These are phyloP conservation scores for Spiraea crenata DNA, from an alignment of 331 rosid species.

Conservation along the genomic window DNA sequence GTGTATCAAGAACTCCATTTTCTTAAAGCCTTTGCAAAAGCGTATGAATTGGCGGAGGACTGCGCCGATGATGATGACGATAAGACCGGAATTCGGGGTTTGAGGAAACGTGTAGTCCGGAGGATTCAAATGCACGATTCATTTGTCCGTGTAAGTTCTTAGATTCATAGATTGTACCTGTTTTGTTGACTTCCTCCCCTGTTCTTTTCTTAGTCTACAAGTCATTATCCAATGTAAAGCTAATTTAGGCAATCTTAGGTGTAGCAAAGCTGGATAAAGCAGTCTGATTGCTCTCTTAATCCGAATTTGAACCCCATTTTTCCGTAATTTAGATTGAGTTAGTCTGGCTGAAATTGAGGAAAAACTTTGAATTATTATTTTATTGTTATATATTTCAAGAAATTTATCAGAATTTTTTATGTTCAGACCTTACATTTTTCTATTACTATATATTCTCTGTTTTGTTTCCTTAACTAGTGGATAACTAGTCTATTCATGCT, in stretches of 20 bases:
- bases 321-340: no score
- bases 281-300: no score
- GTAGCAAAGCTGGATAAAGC: no score
- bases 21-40: slow-evolving; percentile 21
- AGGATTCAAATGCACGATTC: slow-evolving; percentile 14
- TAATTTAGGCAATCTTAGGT: no score
- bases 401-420: no score
- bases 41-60: slow-evolving; percentile 28
- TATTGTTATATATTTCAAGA: not conserved
- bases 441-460: not conserved
- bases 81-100: slow-evolving; percentile 9
- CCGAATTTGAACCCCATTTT: no score
- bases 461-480: slow-evolving; percentile 8
- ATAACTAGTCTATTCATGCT: not conserved
- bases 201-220: not conserved
- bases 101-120: slow-evolving; percentile 7
- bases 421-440: no score
- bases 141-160: slow-evolving; percentile 3
- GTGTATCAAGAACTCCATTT: slow-evolving; percentile 24
- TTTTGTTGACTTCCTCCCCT: not conserved
- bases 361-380: not conserved
- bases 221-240: not conserved
- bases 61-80: slow-evolving; percentile 23
- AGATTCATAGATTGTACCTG: not conserved
- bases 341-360: not conserved